Evolutionary conservation across 164 flowering plant genomes (phyloP), one percentile per base, ranked within the genome.

Genomic region (Paratinospora sagittata): DNA sequence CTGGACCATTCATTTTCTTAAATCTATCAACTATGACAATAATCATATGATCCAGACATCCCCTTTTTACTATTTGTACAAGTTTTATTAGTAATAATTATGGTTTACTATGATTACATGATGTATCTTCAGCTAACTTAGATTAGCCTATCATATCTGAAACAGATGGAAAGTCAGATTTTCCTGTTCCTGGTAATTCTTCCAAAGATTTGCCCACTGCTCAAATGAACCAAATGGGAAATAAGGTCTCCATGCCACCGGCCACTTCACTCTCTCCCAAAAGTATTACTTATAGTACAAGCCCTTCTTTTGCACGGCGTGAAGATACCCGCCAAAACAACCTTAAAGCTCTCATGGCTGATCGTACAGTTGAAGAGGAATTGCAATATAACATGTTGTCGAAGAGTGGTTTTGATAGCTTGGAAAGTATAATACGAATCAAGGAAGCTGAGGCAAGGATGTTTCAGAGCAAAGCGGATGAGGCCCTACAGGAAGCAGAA

Each of bases 401-500:
- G 7, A 83, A 83, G 41, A 90, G 84, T 65, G 87, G 82, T 19
- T 86, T 86, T 55, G 96, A 91, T 68, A 92, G 90, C 82, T 74
- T 92, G 69, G 98, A 92, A 69, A 88, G 93, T 78, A 76, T 91
- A 37, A 88, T 92, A 27, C 81, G 90, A 64, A 83, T 91, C 2
- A 95, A 95, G 78, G 96, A 92, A 75, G 89, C 89, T 3, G 99
- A 92, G 73, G 91, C 96, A 8, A 82, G 86, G 75, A 90, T 95
- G 97, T 95, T 92, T 79, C 94, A 92, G 75, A 84, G 37, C 76
- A 82, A 84, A n/a, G 97, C 98, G 21, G 99, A 92, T 74, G 96
- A 92, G 27, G 97, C 99, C 12, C 78, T 88, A 33, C 84, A 87
- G 70, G 98, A 92, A 66, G 92, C 96, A 4, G 99, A 95, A 67